These are phyloP conservation scores for Amauroascus niger DNA, from an alignment of 2,329 filamentous ascomycete species.

Conservation along the genomic window DNA sequence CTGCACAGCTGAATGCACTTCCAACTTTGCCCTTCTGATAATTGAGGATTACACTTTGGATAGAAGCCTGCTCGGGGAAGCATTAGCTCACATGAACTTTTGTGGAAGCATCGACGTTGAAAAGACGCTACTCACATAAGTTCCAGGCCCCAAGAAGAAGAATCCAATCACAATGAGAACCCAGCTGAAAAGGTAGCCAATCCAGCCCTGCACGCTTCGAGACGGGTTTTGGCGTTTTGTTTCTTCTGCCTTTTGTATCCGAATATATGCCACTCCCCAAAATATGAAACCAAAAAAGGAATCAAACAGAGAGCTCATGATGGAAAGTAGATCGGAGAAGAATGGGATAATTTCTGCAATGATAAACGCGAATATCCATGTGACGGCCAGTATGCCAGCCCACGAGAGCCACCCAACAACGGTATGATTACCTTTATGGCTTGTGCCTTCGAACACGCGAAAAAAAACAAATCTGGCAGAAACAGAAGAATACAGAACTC, in stretches of 20 bases:
- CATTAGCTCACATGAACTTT: background rate
- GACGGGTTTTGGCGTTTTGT: conserved; percentile 34
- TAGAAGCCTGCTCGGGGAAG: conserved; percentile 30
- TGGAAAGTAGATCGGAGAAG: conserved; percentile 60
- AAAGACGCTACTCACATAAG: conserved; percentile 48
- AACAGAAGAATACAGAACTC: conserved; percentile 81
- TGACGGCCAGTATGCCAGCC: conserved; percentile 57
- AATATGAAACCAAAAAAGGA: conserved; percentile 80
- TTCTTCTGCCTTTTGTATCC: conserved; percentile 36
- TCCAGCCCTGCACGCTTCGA: conserved; percentile 36
- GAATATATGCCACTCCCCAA: conserved; percentile 46
- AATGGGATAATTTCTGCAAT: conserved; percentile 91
- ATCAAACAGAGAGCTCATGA: conserved; percentile 67
- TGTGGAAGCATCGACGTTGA: background rate
- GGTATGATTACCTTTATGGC: conserved; percentile 73
- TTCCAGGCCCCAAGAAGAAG: conserved; percentile 73
- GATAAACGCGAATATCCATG: conserved; percentile 83
- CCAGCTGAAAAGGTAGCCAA: conserved; percentile 52
- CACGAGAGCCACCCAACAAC: conserved; percentile 70
- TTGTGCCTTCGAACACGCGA: conserved; percentile 68
- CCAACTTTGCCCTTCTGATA: conserved; percentile 57
- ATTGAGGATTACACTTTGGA: conserved; percentile 50
- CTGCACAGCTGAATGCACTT: conserved; percentile 63
- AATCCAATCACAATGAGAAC: conserved; percentile 63
- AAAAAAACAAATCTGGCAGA: conserved; percentile 88